Base-by-base conservation (phyloP, 2,329 filamentous ascomycete genomes). In the Aspergillus vadensis region DNA sequence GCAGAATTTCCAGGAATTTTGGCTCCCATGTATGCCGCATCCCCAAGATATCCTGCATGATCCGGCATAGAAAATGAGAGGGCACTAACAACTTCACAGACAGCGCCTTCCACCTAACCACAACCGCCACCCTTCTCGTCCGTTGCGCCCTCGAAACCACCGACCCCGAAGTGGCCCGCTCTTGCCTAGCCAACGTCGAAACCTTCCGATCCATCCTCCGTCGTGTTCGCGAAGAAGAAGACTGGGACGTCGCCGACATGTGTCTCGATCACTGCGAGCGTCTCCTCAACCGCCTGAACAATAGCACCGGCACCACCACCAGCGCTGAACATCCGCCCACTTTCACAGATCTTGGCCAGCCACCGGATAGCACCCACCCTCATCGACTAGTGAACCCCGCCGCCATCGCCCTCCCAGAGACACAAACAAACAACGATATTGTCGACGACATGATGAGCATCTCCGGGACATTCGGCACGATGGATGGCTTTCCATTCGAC, bases 171-270 rank as follows among this genome's bases (percentile, higher is more conserved):
- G 75, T 81, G 15, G 77, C 81, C 9, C 77, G 77, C 8, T 75
- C 78, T 3, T 82, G 79, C 55, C 76, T 84, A 51, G 59, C 74
- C 6, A 80, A 80, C 25, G 80, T 84, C 2, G 77, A 83, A 59
- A 77, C 75, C 2, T 75, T 83, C 44, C 79, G 82, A 39, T 74
- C 76, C 7, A 78, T 81, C 32, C 77, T 84, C 7, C 79, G 80
- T 43, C 74, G 76, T 50, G 80, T 81, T 21, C 74, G 77, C 14
- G 79, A 80, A 30, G 79, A 82, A 54, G 80, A 82, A 65, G 79
- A 82, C 53, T 85, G 83, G 83, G 83, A 85, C 63, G 77, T 85
- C 8, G 82, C 82, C 7, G 80, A 82, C 52, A 84, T 83, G 70
- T 84, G 81, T 48, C 70, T 85, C 3, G 81, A 85, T 43, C 77